Conservation (phyloP, 495 filamentous ascomycete species). For the Aspergillus sclerotioniger region DNA sequence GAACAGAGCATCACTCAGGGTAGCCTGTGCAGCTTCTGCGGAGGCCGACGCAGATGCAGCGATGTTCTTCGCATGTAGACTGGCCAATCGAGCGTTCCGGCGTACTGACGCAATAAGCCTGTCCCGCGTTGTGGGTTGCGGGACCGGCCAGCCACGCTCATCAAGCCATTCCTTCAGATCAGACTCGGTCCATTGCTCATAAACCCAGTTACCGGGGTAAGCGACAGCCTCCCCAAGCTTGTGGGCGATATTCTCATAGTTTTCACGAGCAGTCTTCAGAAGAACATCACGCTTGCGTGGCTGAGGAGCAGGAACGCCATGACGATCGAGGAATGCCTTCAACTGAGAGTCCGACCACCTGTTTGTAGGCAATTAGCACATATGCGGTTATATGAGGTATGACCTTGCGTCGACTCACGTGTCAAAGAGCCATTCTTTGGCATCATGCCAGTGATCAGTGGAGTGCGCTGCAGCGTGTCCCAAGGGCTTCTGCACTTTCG, state of each 20-base stretch:
- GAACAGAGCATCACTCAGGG: slow-evolving; percentile 77
- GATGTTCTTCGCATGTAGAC: slow-evolving; percentile 59
- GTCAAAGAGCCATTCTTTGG: slow-evolving; percentile 93
- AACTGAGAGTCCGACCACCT: slow-evolving; percentile 84
- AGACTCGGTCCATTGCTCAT: slow-evolving; percentile 79
- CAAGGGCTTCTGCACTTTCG: slow-evolving; percentile 63
- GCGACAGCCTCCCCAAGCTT: slow-evolving; percentile 76
- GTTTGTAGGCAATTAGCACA: slow-evolving; percentile 24
- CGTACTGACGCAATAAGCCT: slow-evolving; percentile 85
- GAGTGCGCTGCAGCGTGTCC: slow-evolving; percentile 74
- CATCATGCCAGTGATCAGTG: slow-evolving; percentile 63
- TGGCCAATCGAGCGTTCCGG: slow-evolving; percentile 81
- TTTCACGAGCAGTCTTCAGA: slow-evolving; percentile 72
- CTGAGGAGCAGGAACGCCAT: slow-evolving; percentile 76
- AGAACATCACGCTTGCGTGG: slow-evolving; percentile 83
- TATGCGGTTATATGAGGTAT: slow-evolving; percentile 3
- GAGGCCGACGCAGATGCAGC: slow-evolving; percentile 60
- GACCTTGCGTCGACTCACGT: slow-evolving; percentile 55
- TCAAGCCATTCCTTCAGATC: slow-evolving; percentile 83
- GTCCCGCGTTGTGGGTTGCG: slow-evolving; percentile 83
- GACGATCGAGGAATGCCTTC: slow-evolving; percentile 87
- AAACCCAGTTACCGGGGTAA: slow-evolving; percentile 97
- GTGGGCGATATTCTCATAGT: slow-evolving; percentile 77
- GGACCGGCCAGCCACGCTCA: slow-evolving; percentile 80
- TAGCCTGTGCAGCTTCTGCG: slow-evolving; percentile 65